Percentiles rank a stretch among this genome's conserved stretches.
Conservation (phyloP, 2,329 filamentous ascomycete genomes). For the Aspergillus caelatus region DNA sequence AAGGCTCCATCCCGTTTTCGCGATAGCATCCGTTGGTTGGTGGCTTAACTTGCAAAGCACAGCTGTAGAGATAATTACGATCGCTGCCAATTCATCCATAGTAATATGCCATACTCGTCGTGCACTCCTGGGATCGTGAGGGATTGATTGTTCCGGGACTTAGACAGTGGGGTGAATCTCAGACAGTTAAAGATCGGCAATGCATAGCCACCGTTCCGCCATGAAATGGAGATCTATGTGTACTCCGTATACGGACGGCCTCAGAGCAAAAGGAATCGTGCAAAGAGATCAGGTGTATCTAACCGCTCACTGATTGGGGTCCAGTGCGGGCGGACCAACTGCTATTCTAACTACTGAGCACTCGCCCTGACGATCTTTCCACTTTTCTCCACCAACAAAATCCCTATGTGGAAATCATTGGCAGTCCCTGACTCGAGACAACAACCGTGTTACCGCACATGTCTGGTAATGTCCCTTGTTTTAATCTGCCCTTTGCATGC, state of each 20-base stretch:
- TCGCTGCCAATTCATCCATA: not conserved
- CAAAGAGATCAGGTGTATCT: not conserved
- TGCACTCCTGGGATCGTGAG: not conserved
- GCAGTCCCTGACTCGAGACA: not conserved
- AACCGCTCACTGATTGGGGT: not conserved
- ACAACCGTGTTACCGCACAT: too few species aligned
- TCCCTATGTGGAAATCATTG: not conserved
- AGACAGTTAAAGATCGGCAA: not conserved
- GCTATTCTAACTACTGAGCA: not conserved
- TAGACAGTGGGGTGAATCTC: not conserved
- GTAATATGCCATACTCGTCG: too few species aligned
- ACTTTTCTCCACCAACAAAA: slow-evolving; percentile 5
- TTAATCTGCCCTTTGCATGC: not conserved
- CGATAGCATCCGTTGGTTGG: not conserved
- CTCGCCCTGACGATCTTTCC: slow-evolving; percentile 6
- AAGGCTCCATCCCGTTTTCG: not conserved
- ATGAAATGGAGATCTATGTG: not conserved
- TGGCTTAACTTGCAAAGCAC: not conserved
- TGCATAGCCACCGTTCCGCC: not conserved
- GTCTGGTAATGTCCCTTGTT: too few species aligned
- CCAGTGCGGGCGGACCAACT: not conserved
- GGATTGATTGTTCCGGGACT: not conserved
- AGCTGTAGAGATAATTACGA: not conserved
- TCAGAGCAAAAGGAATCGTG: not conserved
- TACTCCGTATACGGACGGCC: not conserved